phyloP scores from a whole-genome alignment of 2,329 filamentous ascomycete genomes.

The Dactylonectria macrodidyma region DNA sequence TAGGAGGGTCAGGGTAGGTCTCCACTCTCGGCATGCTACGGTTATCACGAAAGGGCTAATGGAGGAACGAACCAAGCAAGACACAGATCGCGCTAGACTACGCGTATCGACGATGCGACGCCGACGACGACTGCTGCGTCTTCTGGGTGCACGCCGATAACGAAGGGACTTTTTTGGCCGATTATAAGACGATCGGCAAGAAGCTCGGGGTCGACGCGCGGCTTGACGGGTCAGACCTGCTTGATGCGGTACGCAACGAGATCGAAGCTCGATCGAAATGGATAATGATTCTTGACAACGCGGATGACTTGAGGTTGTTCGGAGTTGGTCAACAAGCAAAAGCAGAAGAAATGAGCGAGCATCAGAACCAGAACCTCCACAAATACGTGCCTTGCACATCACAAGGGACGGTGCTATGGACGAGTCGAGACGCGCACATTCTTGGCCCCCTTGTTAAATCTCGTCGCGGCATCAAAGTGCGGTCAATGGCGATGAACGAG shows the following conservation, averaged over 20 bases:
- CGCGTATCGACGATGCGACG: conserved; percentile 45
- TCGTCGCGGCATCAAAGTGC: conserved; percentile 43
- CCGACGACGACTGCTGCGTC: conserved; percentile 44
- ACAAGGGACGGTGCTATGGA: conserved; percentile 51
- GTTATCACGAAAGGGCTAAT: not conserved
- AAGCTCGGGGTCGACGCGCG: conserved; percentile 40
- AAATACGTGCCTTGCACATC: conserved; percentile 4
- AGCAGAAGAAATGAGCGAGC: not conserved
- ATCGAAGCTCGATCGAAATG: conserved; percentile 24
- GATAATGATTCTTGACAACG: conserved; percentile 30
- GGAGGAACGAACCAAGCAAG: conserved; percentile 46
- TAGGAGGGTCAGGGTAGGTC: conserved; percentile 27
- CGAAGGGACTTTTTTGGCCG: conserved; percentile 47
- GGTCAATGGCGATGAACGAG: conserved; percentile 41
- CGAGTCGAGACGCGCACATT: conserved; percentile 50
- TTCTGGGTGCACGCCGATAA: conserved; percentile 55
- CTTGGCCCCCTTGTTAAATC: conserved; percentile 43
- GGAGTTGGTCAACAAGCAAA: conserved; percentile 2
- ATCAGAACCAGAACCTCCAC: not conserved
- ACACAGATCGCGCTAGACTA: conserved; percentile 55
- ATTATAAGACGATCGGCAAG: conserved; percentile 49
- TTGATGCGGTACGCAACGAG: conserved; percentile 2
- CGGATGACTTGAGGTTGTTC: conserved; percentile 20
- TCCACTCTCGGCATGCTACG: conserved; percentile 7
- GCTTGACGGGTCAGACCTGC: conserved; percentile 42